Evolutionary conservation across 495 filamentous ascomycete genomes (phyloP), one percentile per base, ranked within the genome.

Genomic region (Neurospora terricola): DNA sequence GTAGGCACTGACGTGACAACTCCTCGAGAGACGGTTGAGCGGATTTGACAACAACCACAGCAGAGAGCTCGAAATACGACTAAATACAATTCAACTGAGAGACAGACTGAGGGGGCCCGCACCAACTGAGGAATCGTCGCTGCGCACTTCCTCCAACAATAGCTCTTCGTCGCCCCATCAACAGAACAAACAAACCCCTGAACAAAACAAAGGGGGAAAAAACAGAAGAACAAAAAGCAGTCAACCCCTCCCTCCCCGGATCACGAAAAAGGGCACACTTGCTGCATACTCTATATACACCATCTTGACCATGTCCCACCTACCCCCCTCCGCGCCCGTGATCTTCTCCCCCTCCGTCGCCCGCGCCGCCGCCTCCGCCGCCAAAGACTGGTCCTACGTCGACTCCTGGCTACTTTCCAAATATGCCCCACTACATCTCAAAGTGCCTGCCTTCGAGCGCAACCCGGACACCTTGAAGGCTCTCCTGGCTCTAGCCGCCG

Each of bases 321-420:
- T 87, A 38, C 85, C 85, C 5, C 86, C 87, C 37, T 76, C 75
- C 43, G 71, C 78, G 59, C 90, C 90, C 48, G 54, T 66, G 6
- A 89, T 92, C 70, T 93, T 93, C 84, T 92, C 90, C 11, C 91
- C 90, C 38, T 90, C 89, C 8, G 84, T 91, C 70, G 90, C 91
- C 37, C 87, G 89, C 70, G 87, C 89, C 45, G 89, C 88, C 77
- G 86, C 83, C 78, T 87, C 78, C 75, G 88, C 83, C 12, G 91
- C 92, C 69, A 92, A 93, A 78, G 94, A 97, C 84, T 98, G 94
- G 94, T 88, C 90, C 71, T 93, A 91, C 77, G 86, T 97, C 77
- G 92, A 96, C 83, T 82, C 84, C 81, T 98, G 94, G 93, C 88
- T 98, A 4, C 78, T 81, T 37, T 84, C 86, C 69, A 90, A 92